Evolutionary conservation across 371 early-diverging fungal species (phyloP).

Genomic region (Entomophthora muscae): DNA sequence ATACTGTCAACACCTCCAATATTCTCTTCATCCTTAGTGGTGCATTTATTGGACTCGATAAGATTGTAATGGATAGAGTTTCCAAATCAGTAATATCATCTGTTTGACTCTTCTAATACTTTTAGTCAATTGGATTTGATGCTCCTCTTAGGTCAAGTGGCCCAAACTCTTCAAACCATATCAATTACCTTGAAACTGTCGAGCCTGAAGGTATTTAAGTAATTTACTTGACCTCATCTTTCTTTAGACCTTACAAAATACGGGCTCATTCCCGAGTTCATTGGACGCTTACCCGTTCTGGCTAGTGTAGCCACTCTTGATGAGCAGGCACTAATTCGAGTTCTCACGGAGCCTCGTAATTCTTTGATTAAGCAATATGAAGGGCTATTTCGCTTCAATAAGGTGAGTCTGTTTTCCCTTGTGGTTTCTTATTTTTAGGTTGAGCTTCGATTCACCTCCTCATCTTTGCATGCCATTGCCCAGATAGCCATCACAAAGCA

Average conservation of each 20-base stretch:
- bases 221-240: background rate
- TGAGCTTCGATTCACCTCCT: constrained; percentile 47
- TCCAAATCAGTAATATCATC: constrained; percentile 38
- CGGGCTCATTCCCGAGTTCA: constrained; percentile 83
- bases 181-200: constrained; percentile 25
- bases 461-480: constrained; percentile 50
- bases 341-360: constrained; percentile 71
- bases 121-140: constrained; percentile 53
- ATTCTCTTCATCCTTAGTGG: constrained; percentile 81
- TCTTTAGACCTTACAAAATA: constrained; percentile 56
- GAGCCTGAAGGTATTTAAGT: constrained; percentile 38
- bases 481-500: constrained; percentile 56
- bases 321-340: constrained; percentile 51
- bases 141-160: constrained; percentile 24
- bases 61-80: constrained; percentile 52
- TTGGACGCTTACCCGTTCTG: constrained; percentile 77
- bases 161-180: constrained; percentile 4
- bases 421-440: background rate
- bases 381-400: constrained; percentile 44
- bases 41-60: constrained; percentile 80
- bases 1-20: constrained; percentile 75
- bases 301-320: constrained; percentile 52
- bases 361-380: constrained; percentile 69
- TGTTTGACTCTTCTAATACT: background rate
- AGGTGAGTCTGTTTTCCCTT: constrained; percentile 19